Evolutionary conservation across 495 filamentous ascomycete species (phyloP).

Genomic region (Cryomyces minteri): DNA sequence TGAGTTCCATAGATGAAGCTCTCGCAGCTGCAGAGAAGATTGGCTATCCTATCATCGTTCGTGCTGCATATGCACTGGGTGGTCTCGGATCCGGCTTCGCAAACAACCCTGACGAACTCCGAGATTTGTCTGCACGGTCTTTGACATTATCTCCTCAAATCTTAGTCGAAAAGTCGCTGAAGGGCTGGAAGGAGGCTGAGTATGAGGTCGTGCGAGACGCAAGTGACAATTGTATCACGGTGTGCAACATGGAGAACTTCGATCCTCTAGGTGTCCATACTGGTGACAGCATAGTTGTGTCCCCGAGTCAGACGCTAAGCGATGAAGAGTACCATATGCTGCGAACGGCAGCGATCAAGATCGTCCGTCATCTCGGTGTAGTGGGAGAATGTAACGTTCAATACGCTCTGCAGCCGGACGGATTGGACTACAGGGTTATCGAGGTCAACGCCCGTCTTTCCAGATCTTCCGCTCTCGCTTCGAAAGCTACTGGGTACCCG

Average conservation of each 20-base stretch:
- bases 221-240: conserved; percentile 95
- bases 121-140: conserved; percentile 80
- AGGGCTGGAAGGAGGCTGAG: conserved; percentile 98
- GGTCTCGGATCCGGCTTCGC: conserved; percentile 97
- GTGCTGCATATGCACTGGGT: conserved; percentile 87
- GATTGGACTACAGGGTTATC: conserved; percentile 94
- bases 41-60: conserved; percentile 94
- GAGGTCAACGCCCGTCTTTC: conserved; percentile 97
- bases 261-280: conserved; percentile 97
- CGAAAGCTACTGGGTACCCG: conserved; percentile 93
- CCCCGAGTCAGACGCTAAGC: conserved; percentile 87
- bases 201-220: conserved; percentile 96
- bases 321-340: conserved; percentile 99
- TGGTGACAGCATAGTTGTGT: conserved; percentile 95
- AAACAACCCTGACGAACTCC: conserved; percentile 77
- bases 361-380: conserved; percentile 90
- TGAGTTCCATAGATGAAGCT: conserved; percentile 76
- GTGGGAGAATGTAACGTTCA: conserved; percentile 99
- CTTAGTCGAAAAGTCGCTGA: conserved; percentile 96
- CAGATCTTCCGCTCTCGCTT: conserved; percentile 83
- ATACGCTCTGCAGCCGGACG: conserved; percentile 93
- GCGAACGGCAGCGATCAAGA: conserved; percentile 93
- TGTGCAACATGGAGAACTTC: conserved; percentile 99
- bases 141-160: conserved; percentile 94
- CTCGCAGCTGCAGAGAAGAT: conserved; percentile 68